phyloP scores from a whole-genome alignment of 2,329 filamentous ascomycete genomes.

The Xylaria sp. region DNA sequence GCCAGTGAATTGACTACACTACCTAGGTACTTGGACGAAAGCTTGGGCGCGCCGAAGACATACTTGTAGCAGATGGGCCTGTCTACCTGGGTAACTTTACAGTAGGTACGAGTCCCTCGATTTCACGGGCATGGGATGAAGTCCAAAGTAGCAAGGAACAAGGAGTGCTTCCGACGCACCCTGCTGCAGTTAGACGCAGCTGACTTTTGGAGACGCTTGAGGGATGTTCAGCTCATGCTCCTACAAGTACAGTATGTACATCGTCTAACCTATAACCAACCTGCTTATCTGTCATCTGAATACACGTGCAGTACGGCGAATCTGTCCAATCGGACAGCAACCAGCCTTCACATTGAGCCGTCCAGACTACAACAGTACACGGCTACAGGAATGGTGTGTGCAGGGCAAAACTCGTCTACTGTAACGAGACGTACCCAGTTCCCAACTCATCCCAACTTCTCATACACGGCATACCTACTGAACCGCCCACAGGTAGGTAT shows the following conservation, averaged over 20 bases:
- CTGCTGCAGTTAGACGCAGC: neutral
- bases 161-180: conserved; percentile 5
- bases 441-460: conserved; percentile 5
- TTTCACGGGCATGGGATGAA: too few relatives aligned
- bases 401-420: neutral
- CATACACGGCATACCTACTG: neutral
- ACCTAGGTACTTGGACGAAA: too few relatives aligned
- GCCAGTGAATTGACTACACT: too few relatives aligned
- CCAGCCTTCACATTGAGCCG: neutral
- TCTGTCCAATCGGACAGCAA: conserved; percentile 1
- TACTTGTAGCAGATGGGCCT: too few relatives aligned
- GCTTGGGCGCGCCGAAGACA: too few relatives aligned
- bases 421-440: conserved; percentile 5
- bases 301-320: too few relatives aligned
- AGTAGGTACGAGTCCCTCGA: too few relatives aligned
- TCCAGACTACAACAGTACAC: neutral
- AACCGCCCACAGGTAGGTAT: too few relatives aligned
- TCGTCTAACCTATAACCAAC: neutral
- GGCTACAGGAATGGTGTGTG: neutral
- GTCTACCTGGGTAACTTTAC: too few relatives aligned
- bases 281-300: neutral
- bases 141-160: too few relatives aligned
- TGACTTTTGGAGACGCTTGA: conserved; percentile 5
- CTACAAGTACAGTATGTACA: neutral
- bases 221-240: conserved; percentile 21